Conservation (phyloP, 2,329 filamentous ascomycete genomes). For the Pseudopyricularia javanii region DNA sequence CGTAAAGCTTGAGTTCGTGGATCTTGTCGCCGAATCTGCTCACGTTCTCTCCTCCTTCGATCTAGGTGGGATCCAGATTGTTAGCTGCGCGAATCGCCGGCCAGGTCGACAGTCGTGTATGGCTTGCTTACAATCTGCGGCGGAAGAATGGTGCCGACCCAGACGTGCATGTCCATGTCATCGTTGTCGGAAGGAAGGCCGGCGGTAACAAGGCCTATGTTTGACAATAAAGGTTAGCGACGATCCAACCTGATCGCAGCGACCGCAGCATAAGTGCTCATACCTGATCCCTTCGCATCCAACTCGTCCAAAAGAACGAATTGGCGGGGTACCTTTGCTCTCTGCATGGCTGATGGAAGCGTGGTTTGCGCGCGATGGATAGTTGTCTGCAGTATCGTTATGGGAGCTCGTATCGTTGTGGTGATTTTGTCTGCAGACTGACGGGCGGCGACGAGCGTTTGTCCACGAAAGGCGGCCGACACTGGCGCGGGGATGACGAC, state of each 20-base stretch:
- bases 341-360: conserved; percentile 15
- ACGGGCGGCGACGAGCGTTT: neutral
- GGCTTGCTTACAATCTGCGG: conserved; percentile 69
- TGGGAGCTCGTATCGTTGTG: neutral
- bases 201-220: conserved; percentile 19
- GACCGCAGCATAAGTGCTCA: conserved; percentile 58
- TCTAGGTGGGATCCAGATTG: conserved; percentile 3
- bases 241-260: conserved; percentile 4
- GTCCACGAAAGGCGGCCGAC: neutral
- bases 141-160: conserved; percentile 95
- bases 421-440: neutral
- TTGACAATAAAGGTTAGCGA: neutral
- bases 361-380: neutral
- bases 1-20: conserved; percentile 96
- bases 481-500: neutral
- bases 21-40: conserved; percentile 92
- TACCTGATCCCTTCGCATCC: conserved; percentile 95
- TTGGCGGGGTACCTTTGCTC: conserved; percentile 69
- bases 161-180: conserved; percentile 94
- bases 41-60: conserved; percentile 26
- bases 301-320: conserved; percentile 95
- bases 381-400: neutral
- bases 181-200: conserved; percentile 95
- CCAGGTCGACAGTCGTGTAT: neutral
- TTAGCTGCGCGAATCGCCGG: neutral